Conservation (phyloP, 768 basidiomycete genomes). For the Hebeloma cylindrosporum region DNA sequence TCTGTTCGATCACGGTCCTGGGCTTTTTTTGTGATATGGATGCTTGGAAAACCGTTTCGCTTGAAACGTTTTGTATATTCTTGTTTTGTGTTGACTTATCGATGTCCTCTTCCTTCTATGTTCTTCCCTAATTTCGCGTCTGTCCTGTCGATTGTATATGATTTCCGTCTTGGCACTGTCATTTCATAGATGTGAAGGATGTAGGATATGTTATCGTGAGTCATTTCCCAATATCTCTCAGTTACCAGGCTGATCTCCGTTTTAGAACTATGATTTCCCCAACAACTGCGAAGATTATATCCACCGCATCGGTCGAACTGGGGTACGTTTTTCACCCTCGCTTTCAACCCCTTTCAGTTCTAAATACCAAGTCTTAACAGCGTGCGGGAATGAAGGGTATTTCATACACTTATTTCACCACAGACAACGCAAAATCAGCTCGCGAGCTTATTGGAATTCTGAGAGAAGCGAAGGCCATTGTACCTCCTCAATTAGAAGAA, state of each 20-base stretch:
- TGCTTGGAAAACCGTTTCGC: slow-evolving; percentile 31
- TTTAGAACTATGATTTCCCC: slow-evolving; percentile 94
- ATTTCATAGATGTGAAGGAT: slow-evolving; percentile 91
- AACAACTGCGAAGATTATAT: slow-evolving; percentile 99
- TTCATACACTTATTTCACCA: slow-evolving; percentile 95
- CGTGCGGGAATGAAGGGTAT: slow-evolving; percentile 91
- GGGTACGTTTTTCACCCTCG: slow-evolving; percentile 46
- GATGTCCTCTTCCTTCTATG: slow-evolving; percentile 33
- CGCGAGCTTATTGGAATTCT: slow-evolving; percentile 88
- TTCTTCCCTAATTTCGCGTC: slow-evolving; percentile 29
- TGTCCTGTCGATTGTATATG: slow-evolving; percentile 27
- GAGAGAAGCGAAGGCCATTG: slow-evolving; percentile 78
- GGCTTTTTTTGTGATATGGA: slow-evolving; percentile 31
- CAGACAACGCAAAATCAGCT: slow-evolving; percentile 92
- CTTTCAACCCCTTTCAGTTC: slow-evolving; percentile 17
- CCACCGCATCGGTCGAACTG: slow-evolving; percentile 98
- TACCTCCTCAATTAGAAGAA: slow-evolving; percentile 90
- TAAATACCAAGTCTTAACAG: slow-evolving; percentile 39
- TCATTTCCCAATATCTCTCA: slow-evolving; percentile 20
- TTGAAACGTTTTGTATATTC: slow-evolving; percentile 52
- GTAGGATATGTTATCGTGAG: slow-evolving; percentile 95
- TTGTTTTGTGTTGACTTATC: slow-evolving; percentile 47
- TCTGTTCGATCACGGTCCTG: slow-evolving; percentile 33
- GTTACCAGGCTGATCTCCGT: slow-evolving; percentile 9
- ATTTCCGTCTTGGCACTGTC: slow-evolving; percentile 29